Evolutionary conservation across 1,139 yeast genomes (phyloP).

Genomic region (Pichia sp.): DNA sequence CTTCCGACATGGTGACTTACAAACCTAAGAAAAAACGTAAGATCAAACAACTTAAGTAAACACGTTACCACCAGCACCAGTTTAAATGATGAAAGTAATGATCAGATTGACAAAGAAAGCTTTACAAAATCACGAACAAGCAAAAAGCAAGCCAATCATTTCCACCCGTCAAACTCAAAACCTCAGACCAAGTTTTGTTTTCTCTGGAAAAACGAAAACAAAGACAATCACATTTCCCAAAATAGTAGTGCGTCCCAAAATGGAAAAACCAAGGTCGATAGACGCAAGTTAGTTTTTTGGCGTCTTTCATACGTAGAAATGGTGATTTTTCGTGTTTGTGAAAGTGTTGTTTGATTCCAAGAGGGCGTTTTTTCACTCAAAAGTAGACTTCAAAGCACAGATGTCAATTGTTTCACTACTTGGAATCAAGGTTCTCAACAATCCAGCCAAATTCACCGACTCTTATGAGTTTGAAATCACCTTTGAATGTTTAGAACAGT

Average conservation of each 20-base stretch:
- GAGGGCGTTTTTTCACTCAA: too few relatives aligned
- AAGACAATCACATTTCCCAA: neutral
- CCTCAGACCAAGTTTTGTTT: neutral
- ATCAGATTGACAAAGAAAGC: too few relatives aligned
- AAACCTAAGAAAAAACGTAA: neutral
- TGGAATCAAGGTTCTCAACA: conserved; percentile 87
- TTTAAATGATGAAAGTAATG: too few relatives aligned
- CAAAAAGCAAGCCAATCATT: neutral
- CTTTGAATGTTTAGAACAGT: conserved; percentile 89
- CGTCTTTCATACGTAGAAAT: neutral
- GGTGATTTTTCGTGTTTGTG: neutral
- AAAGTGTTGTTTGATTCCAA: neutral
- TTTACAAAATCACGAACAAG: too few relatives aligned
- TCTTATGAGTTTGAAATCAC: conserved; percentile 96
- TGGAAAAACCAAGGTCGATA: neutral
- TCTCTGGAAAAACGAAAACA: neutral
- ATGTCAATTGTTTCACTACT: conserved; percentile 91
- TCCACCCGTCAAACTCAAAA: too few relatives aligned
- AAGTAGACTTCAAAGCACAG: neutral
- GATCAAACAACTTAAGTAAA: neutral
- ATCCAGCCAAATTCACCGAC: conserved; percentile 91
- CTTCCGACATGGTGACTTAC: neutral
- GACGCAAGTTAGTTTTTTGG: neutral
- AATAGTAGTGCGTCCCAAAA: neutral
- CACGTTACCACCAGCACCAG: too few relatives aligned